Conservation (phyloP, 352 stramenopile genomes). For the Phytophthora cryptogea region DNA sequence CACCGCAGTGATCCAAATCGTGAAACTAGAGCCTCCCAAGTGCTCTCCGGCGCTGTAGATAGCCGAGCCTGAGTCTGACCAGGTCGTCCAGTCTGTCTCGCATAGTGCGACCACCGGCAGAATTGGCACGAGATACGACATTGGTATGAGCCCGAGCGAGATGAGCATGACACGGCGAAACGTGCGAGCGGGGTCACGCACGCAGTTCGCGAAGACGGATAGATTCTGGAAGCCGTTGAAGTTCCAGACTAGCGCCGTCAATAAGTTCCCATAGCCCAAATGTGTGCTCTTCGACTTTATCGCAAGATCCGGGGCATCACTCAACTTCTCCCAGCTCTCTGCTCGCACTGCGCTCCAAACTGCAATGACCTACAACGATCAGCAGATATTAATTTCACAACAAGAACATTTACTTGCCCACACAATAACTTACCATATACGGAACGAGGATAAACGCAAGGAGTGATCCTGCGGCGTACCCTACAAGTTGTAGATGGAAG, state of each 20-base stretch:
- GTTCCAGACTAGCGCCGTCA: slow-evolving; percentile 53
- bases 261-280: slow-evolving; percentile 26
- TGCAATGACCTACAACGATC: slow-evolving; percentile 29
- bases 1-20: slow-evolving; percentile 37
- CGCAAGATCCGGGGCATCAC: slow-evolving; percentile 28
- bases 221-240: slow-evolving; percentile 66
- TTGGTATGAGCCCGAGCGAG: slow-evolving; percentile 39
- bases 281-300: slow-evolving; percentile 22
- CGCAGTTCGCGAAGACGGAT: slow-evolving; percentile 51
- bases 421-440: slow-evolving; percentile 36
- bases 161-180: slow-evolving; percentile 53
- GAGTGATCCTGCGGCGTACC: slow-evolving; percentile 35
- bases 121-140: slow-evolving; percentile 55
- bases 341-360: slow-evolving; percentile 43
- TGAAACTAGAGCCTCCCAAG: slow-evolving; percentile 41
- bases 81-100: slow-evolving; percentile 50
- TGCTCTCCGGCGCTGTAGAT: slow-evolving; percentile 39
- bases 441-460: slow-evolving; percentile 41
- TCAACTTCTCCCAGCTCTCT: slow-evolving; percentile 40
- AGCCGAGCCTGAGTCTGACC: slow-evolving; percentile 36
- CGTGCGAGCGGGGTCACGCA: slow-evolving; percentile 36
- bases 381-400: too few relatives aligned
- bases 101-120: slow-evolving; percentile 37
- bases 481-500: slow-evolving; percentile 45
- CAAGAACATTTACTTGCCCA: too few relatives aligned